Percentiles rank a stretch among this genome's conserved stretches.
phyloP scores from a whole-genome alignment of 2,329 filamentous ascomycete genomes.

The Lasiodiplodia gonubiensis region DNA sequence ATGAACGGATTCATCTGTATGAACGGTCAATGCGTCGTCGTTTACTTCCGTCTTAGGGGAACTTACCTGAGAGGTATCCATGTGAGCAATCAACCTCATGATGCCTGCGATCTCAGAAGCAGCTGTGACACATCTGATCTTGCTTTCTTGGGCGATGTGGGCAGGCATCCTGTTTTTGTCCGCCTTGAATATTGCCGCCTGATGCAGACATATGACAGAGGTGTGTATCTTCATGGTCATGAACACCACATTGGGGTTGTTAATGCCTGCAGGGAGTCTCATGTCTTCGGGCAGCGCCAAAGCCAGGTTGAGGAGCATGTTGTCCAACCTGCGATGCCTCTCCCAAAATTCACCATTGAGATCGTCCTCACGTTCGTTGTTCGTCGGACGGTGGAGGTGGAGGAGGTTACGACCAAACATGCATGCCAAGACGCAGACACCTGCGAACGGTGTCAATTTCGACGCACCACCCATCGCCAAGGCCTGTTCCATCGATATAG shows the following conservation, averaged over 20 bases:
- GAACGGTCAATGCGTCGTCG: constrained; percentile 11
- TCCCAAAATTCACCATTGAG: constrained; percentile 96
- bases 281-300: constrained; percentile 81
- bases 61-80: constrained; percentile 80
- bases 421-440: constrained; percentile 82
- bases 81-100: constrained; percentile 92
- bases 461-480: constrained; percentile 74
- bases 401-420: constrained; percentile 90
- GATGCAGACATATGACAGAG: constrained; percentile 95
- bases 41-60: background rate
- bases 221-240: constrained; percentile 97
- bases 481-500: constrained; percentile 71
- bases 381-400: constrained; percentile 85
- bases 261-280: constrained; percentile 76
- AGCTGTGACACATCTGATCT: constrained; percentile 88
- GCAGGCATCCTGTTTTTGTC: constrained; percentile 82
- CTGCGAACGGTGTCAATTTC: constrained; percentile 77
- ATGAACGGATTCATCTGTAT: constrained; percentile 90
- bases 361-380: constrained; percentile 81
- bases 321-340: constrained; percentile 86
- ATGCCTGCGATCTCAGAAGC: constrained; percentile 93
- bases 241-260: constrained; percentile 85
- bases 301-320: constrained; percentile 85
- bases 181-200: constrained; percentile 96
- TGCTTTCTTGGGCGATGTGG: constrained; percentile 85